Conservation (phyloP, 179 eudicot genomes). For the Beta macrorhiza region DNA sequence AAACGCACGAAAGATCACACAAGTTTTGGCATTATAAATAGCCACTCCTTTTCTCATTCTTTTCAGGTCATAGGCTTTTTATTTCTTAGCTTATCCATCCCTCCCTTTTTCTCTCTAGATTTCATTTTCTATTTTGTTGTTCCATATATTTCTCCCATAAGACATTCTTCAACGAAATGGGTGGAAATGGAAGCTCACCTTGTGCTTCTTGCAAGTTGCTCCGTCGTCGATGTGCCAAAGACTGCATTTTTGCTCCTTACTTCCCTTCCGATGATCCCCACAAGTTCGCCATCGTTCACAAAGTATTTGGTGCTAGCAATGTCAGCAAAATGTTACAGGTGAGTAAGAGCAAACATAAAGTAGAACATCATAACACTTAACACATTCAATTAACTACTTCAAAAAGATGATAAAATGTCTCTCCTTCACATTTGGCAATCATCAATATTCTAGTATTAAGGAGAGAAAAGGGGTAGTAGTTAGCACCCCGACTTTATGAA, state of each 20-base stretch:
- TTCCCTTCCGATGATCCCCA: constrained; percentile 77
- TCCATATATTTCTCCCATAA: neutral
- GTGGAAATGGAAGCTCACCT: constrained; percentile 60
- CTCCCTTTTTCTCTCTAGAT: neutral
- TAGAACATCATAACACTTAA: neutral
- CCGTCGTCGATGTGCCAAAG: constrained; percentile 75
- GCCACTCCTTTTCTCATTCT: constrained; percentile 29
- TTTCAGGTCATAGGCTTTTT: constrained; percentile 27
- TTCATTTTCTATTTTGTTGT: neutral
- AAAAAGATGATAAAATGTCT: neutral
- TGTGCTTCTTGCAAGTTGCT: constrained; percentile 90
- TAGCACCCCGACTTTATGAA: too few species aligned
- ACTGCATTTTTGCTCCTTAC: constrained; percentile 80
- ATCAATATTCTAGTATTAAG: too few species aligned
- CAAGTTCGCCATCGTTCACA: constrained; percentile 84
- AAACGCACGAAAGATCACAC: constrained; percentile 22
- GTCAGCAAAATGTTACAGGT: constrained; percentile 86
- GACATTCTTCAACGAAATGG: constrained; percentile 27
- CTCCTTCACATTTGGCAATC: too few species aligned
- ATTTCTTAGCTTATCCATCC: too few species aligned
- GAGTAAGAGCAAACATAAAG: constrained; percentile 1
- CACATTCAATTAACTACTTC: neutral
- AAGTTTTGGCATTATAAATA: constrained; percentile 33
- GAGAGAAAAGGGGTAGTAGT: too few species aligned
- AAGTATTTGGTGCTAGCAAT: constrained; percentile 86